A percentile compares a stretch with the other conserved stretches of the same genome.
phyloP scores from a whole-genome alignment of 371 early-diverging fungal species.

The Choanephora cucurbitarum region DNA sequence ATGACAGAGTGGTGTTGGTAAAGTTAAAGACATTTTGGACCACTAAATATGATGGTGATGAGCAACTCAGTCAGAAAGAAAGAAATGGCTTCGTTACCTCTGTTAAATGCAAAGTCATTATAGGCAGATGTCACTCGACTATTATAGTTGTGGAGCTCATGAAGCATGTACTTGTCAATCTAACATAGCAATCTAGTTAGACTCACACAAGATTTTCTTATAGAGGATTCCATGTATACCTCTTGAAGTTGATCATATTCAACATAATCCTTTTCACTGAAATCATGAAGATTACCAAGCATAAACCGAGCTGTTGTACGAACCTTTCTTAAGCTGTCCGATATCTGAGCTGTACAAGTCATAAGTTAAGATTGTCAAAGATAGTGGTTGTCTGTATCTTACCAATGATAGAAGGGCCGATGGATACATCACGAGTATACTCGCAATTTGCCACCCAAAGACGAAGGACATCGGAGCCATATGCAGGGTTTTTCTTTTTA shows the following conservation, averaged over 20 bases:
- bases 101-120: slow-evolving; percentile 65
- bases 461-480: slow-evolving; percentile 85
- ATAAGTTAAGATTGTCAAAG: not conserved
- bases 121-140: slow-evolving; percentile 59
- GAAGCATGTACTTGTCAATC: slow-evolving; percentile 76
- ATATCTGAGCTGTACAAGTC: slow-evolving; percentile 49
- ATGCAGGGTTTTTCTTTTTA: slow-evolving; percentile 70
- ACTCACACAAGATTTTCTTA: too few species aligned
- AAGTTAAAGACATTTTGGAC: slow-evolving; percentile 70
- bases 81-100: slow-evolving; percentile 64
- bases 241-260: slow-evolving; percentile 57
- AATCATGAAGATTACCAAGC: slow-evolving; percentile 79
- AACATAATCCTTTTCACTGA: slow-evolving; percentile 49
- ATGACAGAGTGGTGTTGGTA: slow-evolving; percentile 69
- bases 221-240: slow-evolving; percentile 15
- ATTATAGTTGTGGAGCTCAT: slow-evolving; percentile 64
- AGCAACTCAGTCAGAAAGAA: not conserved
- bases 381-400: slow-evolving; percentile 6
- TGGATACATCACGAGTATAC: slow-evolving; percentile 76
- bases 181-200: slow-evolving; percentile 11
- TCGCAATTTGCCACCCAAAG: slow-evolving; percentile 87
- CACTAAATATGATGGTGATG: slow-evolving; percentile 32
- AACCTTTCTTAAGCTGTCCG: slow-evolving; percentile 75
- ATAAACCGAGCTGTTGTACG: slow-evolving; percentile 81
- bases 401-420: slow-evolving; percentile 72